Conservation (phyloP, 2,329 filamentous ascomycete species). For the Lizonia empirigonia region DNA sequence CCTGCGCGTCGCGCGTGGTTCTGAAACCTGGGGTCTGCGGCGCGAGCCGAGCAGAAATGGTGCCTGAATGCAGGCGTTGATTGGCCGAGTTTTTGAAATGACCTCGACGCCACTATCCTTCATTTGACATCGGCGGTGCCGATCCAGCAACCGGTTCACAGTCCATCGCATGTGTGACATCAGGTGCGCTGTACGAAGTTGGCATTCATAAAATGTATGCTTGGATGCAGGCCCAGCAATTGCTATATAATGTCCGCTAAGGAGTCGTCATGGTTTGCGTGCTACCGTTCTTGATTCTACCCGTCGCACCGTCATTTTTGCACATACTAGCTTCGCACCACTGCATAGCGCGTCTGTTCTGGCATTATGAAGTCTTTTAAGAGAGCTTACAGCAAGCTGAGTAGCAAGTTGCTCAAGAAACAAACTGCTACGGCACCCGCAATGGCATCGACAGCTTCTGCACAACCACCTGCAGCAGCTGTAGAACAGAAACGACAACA, state of each 20-base stretch:
- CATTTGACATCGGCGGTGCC: conserved; percentile 21
- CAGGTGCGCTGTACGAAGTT: conserved; percentile 27
- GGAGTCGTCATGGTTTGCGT: conserved; percentile 8
- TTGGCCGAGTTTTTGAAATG: conserved; percentile 26
- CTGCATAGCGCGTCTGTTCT: conserved; percentile 5
- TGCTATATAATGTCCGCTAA: conserved; percentile 26
- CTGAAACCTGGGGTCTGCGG: conserved; percentile 20
- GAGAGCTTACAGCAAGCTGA: conserved; percentile 35
- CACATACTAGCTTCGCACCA: conserved; percentile 15
- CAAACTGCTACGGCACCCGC: background rate
- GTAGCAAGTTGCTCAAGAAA: conserved; percentile 17
- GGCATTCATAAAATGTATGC: conserved; percentile 24
- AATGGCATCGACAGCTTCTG: background rate
- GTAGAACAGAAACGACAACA: conserved; percentile 25
- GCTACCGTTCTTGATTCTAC: background rate
- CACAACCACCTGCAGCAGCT: conserved; percentile 5
- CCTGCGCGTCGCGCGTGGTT: conserved; percentile 29
- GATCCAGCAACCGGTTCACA: conserved; percentile 28
- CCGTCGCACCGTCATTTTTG: background rate
- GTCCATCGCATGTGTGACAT: conserved; percentile 39
- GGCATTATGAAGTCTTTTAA: conserved; percentile 35
- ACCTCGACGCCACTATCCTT: conserved; percentile 23
- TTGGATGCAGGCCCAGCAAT: conserved; percentile 13
- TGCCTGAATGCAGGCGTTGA: conserved; percentile 19
- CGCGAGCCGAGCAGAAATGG: conserved; percentile 20